Conservation (phyloP, 345 rosid species). For the Arabidopsis thaliana region DNA sequence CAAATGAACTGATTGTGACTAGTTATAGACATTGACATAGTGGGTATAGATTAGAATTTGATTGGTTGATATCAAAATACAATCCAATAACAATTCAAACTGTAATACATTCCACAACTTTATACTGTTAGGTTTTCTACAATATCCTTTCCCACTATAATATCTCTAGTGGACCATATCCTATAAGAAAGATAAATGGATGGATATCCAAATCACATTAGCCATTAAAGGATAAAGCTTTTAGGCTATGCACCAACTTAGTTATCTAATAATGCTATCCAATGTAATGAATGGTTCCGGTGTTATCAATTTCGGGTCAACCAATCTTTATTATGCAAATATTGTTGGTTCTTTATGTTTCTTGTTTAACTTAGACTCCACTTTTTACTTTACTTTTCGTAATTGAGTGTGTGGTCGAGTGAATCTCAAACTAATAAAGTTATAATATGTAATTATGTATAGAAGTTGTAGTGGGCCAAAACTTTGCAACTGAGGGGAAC, state of each 20-base stretch:
- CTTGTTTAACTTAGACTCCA: slow-evolving; percentile 6
- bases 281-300: background rate
- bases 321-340: background rate
- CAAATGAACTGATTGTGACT: slow-evolving; percentile 26
- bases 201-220: slow-evolving; percentile 30
- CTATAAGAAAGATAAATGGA: slow-evolving; percentile 24
- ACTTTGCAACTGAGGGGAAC: slow-evolving; percentile 12
- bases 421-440: slow-evolving; percentile 5
- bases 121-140: slow-evolving; percentile 23
- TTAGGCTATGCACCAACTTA: slow-evolving; percentile 36
- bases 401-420: slow-evolving; percentile 14
- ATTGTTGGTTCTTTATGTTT: slow-evolving; percentile 5
- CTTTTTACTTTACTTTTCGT: slow-evolving; percentile 7
- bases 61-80: slow-evolving; percentile 34
- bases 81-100: slow-evolving; percentile 26
- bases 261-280: slow-evolving; percentile 24
- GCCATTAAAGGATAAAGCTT: slow-evolving; percentile 25
- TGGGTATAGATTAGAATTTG: slow-evolving; percentile 18
- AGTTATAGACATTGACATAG: slow-evolving; percentile 31
- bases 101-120: slow-evolving; percentile 32
- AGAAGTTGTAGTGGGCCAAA: slow-evolving; percentile 17
- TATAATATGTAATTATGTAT: background rate
- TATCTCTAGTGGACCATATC: slow-evolving; percentile 42
- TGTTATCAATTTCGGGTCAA: slow-evolving; percentile 11
- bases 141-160: slow-evolving; percentile 33